Conservation (phyloP, 495 filamentous ascomycete species). For the Penicillium salamii region DNA sequence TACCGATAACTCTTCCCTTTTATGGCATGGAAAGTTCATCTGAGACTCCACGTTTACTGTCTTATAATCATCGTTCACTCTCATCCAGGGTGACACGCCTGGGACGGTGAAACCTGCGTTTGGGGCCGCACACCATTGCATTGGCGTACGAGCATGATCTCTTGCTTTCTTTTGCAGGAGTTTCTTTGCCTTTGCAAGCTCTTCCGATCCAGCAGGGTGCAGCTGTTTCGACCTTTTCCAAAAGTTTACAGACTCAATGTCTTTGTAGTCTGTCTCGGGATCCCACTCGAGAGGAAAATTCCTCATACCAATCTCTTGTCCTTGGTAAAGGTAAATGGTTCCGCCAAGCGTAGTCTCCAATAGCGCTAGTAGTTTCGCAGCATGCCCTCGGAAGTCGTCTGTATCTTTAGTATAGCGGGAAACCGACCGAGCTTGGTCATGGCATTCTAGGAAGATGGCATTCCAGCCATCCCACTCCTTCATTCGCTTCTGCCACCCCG, state of each 20-base stretch:
- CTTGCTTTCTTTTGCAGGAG: conserved; percentile 40
- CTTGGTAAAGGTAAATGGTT: conserved; percentile 67
- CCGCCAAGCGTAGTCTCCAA: conserved; percentile 53
- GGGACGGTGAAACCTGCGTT: conserved; percentile 50
- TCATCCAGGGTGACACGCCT: conserved; percentile 49
- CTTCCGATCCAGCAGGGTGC: not conserved
- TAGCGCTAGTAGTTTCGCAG: conserved; percentile 57
- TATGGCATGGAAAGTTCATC: conserved; percentile 1
- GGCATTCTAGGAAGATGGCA: conserved; percentile 61
- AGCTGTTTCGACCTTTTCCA: not conserved
- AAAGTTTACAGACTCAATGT: conserved; percentile 41
- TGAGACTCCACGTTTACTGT: conserved; percentile 47
- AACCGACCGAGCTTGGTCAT: conserved; percentile 55
- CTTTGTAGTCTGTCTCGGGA: conserved; percentile 28
- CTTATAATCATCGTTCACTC: conserved; percentile 46
- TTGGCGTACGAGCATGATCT: conserved; percentile 56
- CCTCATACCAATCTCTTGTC: conserved; percentile 66
- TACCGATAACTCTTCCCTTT: not conserved
- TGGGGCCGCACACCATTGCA: conserved; percentile 50
- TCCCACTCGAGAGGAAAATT: conserved; percentile 54
- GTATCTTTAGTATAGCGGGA: conserved; percentile 43
- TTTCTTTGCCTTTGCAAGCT: not conserved
- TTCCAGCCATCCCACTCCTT: conserved; percentile 47
- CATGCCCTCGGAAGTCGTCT: conserved; percentile 34
- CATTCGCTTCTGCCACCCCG: conserved; percentile 58